Conservation (phyloP, 2,329 filamentous ascomycete genomes). For the Trichocomaceae sp. region DNA sequence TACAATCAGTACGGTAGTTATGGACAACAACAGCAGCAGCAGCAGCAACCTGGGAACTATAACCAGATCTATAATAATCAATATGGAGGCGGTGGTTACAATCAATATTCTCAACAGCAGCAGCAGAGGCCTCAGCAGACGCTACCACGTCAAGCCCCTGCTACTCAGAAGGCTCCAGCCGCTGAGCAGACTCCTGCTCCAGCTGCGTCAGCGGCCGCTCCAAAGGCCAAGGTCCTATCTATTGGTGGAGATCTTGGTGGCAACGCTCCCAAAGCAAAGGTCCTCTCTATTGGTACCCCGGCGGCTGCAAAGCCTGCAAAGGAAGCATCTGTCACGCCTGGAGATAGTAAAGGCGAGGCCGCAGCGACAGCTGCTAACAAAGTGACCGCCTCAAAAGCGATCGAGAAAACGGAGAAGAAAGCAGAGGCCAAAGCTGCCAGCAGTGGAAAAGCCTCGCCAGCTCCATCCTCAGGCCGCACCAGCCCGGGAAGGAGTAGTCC, state of each 20-base stretch:
- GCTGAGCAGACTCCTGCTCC: constrained; percentile 34
- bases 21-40: constrained; percentile 39
- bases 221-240: constrained; percentile 56
- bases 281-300: constrained; percentile 64
- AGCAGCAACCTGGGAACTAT: constrained; percentile 37
- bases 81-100: constrained; percentile 37
- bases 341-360: constrained; percentile 38
- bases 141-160: constrained; percentile 38
- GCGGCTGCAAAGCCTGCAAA: constrained; percentile 28
- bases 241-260: constrained; percentile 48
- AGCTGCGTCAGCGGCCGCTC: constrained; percentile 32
- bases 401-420: constrained; percentile 79
- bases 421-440: constrained; percentile 43
- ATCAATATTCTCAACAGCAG: constrained; percentile 39
- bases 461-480: constrained; percentile 74
- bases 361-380: constrained; percentile 68
- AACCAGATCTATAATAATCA: constrained; percentile 41
- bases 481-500: constrained; percentile 75
- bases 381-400: constrained; percentile 77
- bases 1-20: constrained; percentile 45
- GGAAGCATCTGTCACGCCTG: constrained; percentile 44
- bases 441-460: constrained; percentile 70
- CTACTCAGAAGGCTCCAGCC: background rate
- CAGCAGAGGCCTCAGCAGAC: constrained; percentile 51
- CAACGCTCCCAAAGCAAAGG: constrained; percentile 58